These are phyloP conservation scores for Fennellomyces sp. DNA, from an alignment of 371 early-diverging fungal species.

Conservation along the genomic window DNA sequence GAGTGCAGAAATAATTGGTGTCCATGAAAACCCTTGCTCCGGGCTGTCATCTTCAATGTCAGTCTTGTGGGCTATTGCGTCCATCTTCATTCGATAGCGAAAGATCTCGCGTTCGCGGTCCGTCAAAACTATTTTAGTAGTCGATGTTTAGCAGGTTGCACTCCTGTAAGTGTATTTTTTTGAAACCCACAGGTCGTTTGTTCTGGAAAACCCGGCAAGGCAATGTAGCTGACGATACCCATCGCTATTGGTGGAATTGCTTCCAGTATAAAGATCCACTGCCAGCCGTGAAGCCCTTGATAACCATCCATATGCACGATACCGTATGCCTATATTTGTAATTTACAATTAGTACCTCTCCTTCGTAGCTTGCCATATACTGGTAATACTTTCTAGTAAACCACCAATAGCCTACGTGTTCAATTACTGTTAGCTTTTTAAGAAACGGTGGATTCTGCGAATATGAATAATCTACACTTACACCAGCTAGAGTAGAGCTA, in stretches of 20 bases:
- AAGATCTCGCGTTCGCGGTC: conserved; percentile 57
- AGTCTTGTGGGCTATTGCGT: no score
- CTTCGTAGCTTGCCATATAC: no score
- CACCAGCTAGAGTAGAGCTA: conserved; percentile 11
- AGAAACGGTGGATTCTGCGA: no score
- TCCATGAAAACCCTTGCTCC: conserved; percentile 61
- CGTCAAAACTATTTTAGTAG: not conserved
- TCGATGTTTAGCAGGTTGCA: no score
- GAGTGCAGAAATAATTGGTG: conserved; percentile 55
- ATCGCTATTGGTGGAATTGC: conserved; percentile 69
- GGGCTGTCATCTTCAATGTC: conserved; percentile 62
- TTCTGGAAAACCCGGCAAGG: conserved; percentile 78
- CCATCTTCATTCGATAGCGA: conserved; percentile 52
- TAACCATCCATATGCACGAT: conserved; percentile 63
- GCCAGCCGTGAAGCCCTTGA: conserved; percentile 50
- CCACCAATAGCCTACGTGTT: no score
- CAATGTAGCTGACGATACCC: conserved; percentile 56
- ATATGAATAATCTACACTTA: no score
- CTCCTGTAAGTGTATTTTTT: no score
- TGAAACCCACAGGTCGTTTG: conserved; percentile 12
- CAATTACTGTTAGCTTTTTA: no score
- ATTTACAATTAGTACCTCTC: no score
- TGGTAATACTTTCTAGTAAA: no score
- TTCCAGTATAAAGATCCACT: conserved; percentile 77
- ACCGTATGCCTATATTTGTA: conserved; percentile 47